Conservation (phyloP, 192 early-diverging fungal species). For the Cetraspora pellucida region DNA sequence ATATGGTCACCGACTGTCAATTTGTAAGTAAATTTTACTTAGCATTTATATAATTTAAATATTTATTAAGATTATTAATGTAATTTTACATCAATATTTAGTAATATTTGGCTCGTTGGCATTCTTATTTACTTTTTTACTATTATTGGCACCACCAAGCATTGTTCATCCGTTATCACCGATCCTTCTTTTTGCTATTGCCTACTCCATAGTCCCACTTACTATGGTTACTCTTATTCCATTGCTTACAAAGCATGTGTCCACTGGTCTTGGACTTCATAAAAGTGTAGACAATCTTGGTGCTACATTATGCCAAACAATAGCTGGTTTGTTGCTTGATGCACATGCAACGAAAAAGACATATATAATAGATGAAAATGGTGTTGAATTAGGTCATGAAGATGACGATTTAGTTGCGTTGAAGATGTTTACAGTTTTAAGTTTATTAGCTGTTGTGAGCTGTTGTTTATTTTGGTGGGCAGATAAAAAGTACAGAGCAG, state of each 20-base stretch:
- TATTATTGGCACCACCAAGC: slow-evolving; percentile 5
- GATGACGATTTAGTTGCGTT: slow-evolving; percentile 29
- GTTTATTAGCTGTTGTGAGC: neutral
- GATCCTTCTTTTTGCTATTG: slow-evolving; percentile 47
- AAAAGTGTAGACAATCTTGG: slow-evolving; percentile 50
- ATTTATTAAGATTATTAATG: neutral
- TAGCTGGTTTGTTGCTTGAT: slow-evolving; percentile 46
- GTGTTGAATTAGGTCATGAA: slow-evolving; percentile 18
- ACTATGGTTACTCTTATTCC: slow-evolving; percentile 49
- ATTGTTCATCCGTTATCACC: slow-evolving; percentile 46
- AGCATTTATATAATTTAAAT: neutral
- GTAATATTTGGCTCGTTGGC: slow-evolving; percentile 12
- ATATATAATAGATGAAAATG: slow-evolving; percentile 11
- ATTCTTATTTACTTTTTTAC: slow-evolving; percentile 12
- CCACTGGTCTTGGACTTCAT: slow-evolving; percentile 47
- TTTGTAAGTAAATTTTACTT: slow-evolving; percentile 39
- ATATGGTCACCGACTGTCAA: slow-evolving; percentile 60
- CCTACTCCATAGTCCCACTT: slow-evolving; percentile 40
- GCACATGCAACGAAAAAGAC: slow-evolving; percentile 4
- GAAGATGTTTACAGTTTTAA: slow-evolving; percentile 19
- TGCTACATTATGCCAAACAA: slow-evolving; percentile 45
- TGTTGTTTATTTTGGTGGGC: slow-evolving; percentile 28
- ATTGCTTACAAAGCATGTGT: slow-evolving; percentile 46
- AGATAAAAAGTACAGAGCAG: slow-evolving; percentile 22
- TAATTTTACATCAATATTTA: neutral